Evolutionary conservation across 768 basidiomycete genomes (phyloP), one percentile per base, ranked within the genome.

Genomic region (Cyclocybe cylindracea): DNA sequence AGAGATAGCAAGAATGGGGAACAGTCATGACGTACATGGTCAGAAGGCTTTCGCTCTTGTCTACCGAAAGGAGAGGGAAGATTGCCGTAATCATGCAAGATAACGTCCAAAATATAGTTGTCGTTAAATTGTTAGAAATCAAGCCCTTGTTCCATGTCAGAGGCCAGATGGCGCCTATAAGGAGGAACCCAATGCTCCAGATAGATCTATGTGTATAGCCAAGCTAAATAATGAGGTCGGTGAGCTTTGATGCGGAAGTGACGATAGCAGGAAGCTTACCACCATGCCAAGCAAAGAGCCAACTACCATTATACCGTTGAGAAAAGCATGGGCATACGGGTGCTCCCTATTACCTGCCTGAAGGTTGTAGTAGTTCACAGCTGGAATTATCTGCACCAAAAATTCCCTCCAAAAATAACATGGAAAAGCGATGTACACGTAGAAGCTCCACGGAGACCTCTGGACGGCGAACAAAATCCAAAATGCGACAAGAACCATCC

Each of bases 321-420:
- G 13, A 0, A 68, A 41, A n/a, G 66, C 43, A 36, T 55, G 52
- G 24, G 8, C 11, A 50, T 14, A 46, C 48, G 59, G 24, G 38
- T 37, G 4, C 1, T 31, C 18, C 41, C 32, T 35, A 58, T 13
- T 11, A 36, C 24, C 18, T 4, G 13, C 24, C 10, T n/a, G 33
- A 36, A 39, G 7, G 44, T 41, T 44, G 16, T 11, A 34, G 14
- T 11, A 34, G 14, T 43, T n/a, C 10, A 64, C 2, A 39, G 44
- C 46, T 16, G 56, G 51, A 13, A 53, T 38, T 5, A 48, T 61
- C 46, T 74, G 72, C 1, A 65, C 51, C 40, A 75, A 46, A 42
- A 84, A 82, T 47, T 78, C 80, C 32, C 75, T 74, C 89, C 89
- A 91, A 65, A 93, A 93, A 68, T 83, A 91, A 32, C 80, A 77